Percentiles rank a stretch among this genome's conserved stretches.
Conservation (phyloP, 78 protist species). For the Dictyostelium discoideum region DNA sequence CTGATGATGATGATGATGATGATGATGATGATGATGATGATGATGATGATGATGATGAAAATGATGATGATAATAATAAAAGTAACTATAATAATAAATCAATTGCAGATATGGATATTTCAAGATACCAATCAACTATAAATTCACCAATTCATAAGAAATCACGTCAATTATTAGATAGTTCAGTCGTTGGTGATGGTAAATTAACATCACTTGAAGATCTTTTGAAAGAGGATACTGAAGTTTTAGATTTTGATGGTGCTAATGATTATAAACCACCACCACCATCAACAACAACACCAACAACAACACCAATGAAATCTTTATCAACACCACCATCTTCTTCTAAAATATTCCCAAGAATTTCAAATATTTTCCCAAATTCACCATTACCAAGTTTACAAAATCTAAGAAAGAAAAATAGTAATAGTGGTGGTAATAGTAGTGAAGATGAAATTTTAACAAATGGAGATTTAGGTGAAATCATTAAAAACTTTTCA, state of each 20-base stretch:
- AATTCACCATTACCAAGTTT: conserved; percentile 47
- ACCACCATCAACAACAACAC: neutral
- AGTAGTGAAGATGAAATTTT: conserved; percentile 34
- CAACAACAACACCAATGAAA: neutral
- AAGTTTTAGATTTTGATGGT: neutral
- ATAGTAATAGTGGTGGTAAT: neutral
- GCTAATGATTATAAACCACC: neutral
- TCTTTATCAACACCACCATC: neutral
- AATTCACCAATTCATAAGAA: conserved; percentile 37
- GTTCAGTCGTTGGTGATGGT: neutral
- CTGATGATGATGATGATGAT: neutral
- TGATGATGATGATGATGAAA: neutral
- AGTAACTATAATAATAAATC: neutral
- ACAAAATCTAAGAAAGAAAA: neutral
- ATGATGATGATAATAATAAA: neutral
- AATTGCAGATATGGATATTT: conserved; percentile 14
- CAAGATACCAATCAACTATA: conserved; percentile 3
- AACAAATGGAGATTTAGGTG: conserved; percentile 49
- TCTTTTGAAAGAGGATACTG: neutral
- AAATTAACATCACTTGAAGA: neutral
- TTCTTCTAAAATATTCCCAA: neutral
- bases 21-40: neutral
- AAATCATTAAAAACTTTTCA: conserved; percentile 26
- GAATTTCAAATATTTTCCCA: neutral
- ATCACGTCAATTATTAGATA: neutral